These are phyloP conservation scores for Leptoxyphium fumago DNA, from an alignment of 2,329 filamentous ascomycete genomes.

Conservation along the genomic window DNA sequence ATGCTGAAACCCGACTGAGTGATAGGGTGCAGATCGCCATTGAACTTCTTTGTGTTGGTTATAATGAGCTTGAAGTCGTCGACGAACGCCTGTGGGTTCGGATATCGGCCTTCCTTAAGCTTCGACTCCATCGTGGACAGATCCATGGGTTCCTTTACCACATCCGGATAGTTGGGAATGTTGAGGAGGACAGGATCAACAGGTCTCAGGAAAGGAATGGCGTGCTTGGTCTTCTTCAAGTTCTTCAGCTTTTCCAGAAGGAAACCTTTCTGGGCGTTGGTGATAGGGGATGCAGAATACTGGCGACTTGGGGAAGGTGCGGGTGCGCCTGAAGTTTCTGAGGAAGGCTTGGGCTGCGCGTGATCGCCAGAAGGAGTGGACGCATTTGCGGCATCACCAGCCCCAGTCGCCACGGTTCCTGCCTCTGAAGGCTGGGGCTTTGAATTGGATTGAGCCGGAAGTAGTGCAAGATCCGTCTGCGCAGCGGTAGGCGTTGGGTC, in stretches of 20 bases:
- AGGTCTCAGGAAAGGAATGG: constrained; percentile 59
- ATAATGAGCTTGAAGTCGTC: constrained; percentile 65
- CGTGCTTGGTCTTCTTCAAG: constrained; percentile 75
- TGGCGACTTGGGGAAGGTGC: constrained; percentile 1
- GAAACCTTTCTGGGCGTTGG: constrained; percentile 44
- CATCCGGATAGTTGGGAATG: constrained; percentile 58
- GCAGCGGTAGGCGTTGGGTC: too few species aligned
- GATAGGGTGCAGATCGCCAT: constrained; percentile 62
- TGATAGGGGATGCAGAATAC: constrained; percentile 35
- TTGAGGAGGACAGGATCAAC: constrained; percentile 62
- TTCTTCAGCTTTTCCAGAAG: constrained; percentile 53
- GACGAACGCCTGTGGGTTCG: constrained; percentile 55
- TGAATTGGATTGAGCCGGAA: constrained; percentile 17
- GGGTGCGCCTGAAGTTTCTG: constrained; percentile 4
- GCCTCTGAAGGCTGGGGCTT: background rate
- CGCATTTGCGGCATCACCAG: background rate
- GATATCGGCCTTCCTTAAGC: constrained; percentile 56
- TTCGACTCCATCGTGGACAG: constrained; percentile 69
- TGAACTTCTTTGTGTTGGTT: constrained; percentile 67
- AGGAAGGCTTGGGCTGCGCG: constrained; percentile 1
- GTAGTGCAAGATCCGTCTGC: constrained; percentile 7
- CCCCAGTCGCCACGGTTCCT: background rate
- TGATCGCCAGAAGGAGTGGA: background rate
- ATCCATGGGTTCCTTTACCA: constrained; percentile 71
- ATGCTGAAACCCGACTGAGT: constrained; percentile 51